Base-by-base conservation (phyloP, 345 rosid genomes). In the Salix koriyanagi region DNA sequence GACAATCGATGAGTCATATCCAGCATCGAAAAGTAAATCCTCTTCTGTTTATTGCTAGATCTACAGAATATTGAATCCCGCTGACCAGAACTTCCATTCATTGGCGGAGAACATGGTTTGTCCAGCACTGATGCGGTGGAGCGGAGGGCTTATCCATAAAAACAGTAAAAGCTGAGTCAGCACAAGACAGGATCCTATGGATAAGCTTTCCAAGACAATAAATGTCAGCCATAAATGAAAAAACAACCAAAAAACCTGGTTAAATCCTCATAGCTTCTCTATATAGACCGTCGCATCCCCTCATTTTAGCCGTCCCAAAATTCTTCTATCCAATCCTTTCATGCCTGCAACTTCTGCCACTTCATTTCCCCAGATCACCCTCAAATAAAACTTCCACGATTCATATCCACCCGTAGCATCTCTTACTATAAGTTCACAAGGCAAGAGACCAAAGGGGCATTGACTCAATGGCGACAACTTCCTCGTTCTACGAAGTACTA, bases 401-500 rank as follows among this genome's bases (percentile, higher is more conserved):
- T 10, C 62, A 3, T 56, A 3, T 23, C 64, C 64, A n/a, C 64
- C 9, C 11, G 5, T 11, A 58, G 28, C 28, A 58, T 58, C 26
- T 21, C 0, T 54, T 19, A 18, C 56, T 50, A 50, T 7, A 5
- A 4, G 21, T 50, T 50, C 60, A 18, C 60, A 21, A 10, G 64
- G 13, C 64, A 58, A 9, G 1, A 58, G 5, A 58, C 0, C 64
- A n/a, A 23, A 23, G 10, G 28, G 5, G 64, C 28, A 25, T 58
- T 58, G 64, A 23, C 6, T n/a, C 64, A 34, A 79, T 82, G 77
- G 79, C 84, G 50, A 70, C 87, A 5, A 26, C 83, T 1, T 74
- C 76, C 3, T 88, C 90, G 13, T 64, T 87, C 19, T 88, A 91
- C 60, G 86, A 87, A 23, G 88, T 89, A 36, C 80, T 89, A 2